These are phyloP conservation scores for Helianthus annuus DNA, from an alignment of 129 eudicot genomes.

Conservation along the genomic window HanXRQr2.0-SUNRISE NC_035445.2:114263945-114264444, in stretches of 20 bases:
- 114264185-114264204: constrained; percentile 60
- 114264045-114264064: too few relatives aligned
- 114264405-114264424: constrained; percentile 67
- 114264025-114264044: too few relatives aligned
- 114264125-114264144: constrained; percentile 50
- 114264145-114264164: constrained; percentile 72
- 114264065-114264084: too few relatives aligned
- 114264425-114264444: constrained; percentile 68
- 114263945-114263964: too few relatives aligned
- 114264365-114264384: constrained; percentile 69
- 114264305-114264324: constrained; percentile 69
- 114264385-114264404: constrained; percentile 73
- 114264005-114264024: too few relatives aligned
- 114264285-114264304: constrained; percentile 76
- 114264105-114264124: background rate
- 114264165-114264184: constrained; percentile 58
- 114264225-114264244: constrained; percentile 70
- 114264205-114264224: constrained; percentile 87
- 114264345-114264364: constrained; percentile 54
- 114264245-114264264: constrained; percentile 67
- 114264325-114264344: constrained; percentile 73
- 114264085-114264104: background rate
- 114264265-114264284: constrained; percentile 89
- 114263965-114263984: too few relatives aligned
- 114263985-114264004: too few relatives aligned